Conservation (phyloP, 1,284 basidiomycete genomes). For the Microstroma glucosiphilum region DNA sequence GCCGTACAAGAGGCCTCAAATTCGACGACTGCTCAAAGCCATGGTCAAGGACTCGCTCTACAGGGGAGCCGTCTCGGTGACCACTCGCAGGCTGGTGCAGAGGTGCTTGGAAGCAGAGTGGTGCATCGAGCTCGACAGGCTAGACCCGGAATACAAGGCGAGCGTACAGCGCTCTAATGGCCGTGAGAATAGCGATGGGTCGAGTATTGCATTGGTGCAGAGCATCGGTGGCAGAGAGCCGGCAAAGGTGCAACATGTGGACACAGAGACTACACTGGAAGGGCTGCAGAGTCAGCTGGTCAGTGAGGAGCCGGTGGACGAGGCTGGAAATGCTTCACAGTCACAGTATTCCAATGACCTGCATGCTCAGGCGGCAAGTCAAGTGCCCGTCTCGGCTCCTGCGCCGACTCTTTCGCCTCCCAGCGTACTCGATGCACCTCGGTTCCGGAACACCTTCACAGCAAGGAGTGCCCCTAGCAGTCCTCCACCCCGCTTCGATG, state of each 20-base stretch:
- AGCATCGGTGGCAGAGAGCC: background rate
- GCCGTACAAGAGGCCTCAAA: slow-evolving; percentile 86
- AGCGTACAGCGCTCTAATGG: background rate
- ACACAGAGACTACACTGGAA: background rate
- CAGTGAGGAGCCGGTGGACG: too few species aligned
- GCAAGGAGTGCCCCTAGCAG: background rate
- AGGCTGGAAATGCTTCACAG: too few species aligned
- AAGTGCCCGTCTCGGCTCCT: too few species aligned
- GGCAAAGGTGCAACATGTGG: background rate
- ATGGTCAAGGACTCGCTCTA: slow-evolving; percentile 8
- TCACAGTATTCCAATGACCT: background rate
- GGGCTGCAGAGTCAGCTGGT: background rate
- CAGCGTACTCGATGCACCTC: background rate
- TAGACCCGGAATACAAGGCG: slow-evolving; percentile 16
- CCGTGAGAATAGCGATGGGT: too few species aligned
- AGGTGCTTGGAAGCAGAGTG: slow-evolving; percentile 80
- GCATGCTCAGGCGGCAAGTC: too few species aligned
- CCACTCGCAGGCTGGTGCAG: slow-evolving; percentile 84
- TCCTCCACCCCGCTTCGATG: background rate
- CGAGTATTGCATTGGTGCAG: too few species aligned
- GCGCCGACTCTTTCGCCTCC: background rate
- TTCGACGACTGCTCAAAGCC: slow-evolving; percentile 68
- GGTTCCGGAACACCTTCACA: background rate
- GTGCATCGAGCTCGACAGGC: slow-evolving; percentile 57
- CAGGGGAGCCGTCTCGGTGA: slow-evolving; percentile 57